These are phyloP conservation scores for Yarrowia sp. DNA, from an alignment of 805 yeast genomes.

Conservation along the genomic window DNA sequence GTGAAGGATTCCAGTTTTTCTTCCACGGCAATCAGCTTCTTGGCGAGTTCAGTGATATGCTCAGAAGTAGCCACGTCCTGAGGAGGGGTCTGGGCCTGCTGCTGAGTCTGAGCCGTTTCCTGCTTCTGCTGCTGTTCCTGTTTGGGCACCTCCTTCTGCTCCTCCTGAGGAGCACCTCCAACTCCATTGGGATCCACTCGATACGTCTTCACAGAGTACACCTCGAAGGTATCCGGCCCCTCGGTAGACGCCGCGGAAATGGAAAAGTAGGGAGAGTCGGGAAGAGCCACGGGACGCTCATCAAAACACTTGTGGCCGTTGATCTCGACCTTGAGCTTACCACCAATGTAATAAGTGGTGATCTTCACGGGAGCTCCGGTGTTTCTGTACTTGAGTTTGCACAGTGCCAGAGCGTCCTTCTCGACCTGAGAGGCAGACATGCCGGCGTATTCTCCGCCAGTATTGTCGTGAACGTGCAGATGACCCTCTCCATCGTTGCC, in stretches of 20 bases:
- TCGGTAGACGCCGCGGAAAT: constrained; percentile 47
- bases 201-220: constrained; percentile 42
- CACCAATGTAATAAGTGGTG: constrained; percentile 48
- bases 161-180: constrained; percentile 11
- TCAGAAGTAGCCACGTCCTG: constrained; percentile 22
- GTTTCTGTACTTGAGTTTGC: constrained; percentile 51
- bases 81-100: too few relatives aligned
- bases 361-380: constrained; percentile 48
- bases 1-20: constrained; percentile 24
- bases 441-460: constrained; percentile 48
- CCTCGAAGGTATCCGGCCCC: constrained; percentile 43
- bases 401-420: constrained; percentile 50
- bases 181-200: constrained; percentile 6
- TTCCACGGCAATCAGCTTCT: constrained; percentile 16
- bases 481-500: constrained; percentile 46
- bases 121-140: constrained; percentile 16
- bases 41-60: constrained; percentile 10
- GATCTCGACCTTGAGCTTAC: constrained; percentile 50
- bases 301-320: constrained; percentile 52
- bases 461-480: constrained; percentile 53
- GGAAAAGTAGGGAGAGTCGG: constrained; percentile 49
- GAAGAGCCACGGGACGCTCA: constrained; percentile 49
- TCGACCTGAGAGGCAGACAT: constrained; percentile 29
- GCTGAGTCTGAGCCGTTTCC: constrained; percentile 32
- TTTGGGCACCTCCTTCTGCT: constrained; percentile 12